Evolutionary conservation across 2,329 filamentous ascomycete genomes (phyloP).

Genomic region (Botrytis elliptica): DNA sequence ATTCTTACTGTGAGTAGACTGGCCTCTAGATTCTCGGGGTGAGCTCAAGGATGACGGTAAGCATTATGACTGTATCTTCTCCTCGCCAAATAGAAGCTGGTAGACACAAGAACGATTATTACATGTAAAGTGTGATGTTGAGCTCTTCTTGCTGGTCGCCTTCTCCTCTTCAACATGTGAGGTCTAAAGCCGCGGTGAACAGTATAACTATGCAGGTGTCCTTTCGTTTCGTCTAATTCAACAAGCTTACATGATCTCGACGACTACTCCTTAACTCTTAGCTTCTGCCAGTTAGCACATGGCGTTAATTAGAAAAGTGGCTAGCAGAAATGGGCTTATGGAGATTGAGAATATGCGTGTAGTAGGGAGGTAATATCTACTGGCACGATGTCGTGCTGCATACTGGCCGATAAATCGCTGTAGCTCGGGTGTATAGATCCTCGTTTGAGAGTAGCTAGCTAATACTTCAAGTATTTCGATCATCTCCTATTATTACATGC

Average conservation of each 20-base stretch:
- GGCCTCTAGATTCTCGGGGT: fast-evolving
- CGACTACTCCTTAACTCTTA: not conserved
- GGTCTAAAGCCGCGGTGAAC: not conserved
- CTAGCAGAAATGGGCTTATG: no score
- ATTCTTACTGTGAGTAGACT: not conserved
- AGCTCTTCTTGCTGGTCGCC: not conserved
- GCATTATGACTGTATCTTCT: not conserved
- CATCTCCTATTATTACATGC: not conserved
- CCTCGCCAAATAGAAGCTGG: not conserved
- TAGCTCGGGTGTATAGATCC: no score
- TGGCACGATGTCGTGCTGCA: not conserved
- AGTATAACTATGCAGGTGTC: no score
- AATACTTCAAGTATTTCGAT: not conserved
- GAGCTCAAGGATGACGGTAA: not conserved
- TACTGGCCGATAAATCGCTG: not conserved
- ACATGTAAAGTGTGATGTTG: fast-evolving
- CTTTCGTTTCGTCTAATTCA: fast-evolving
- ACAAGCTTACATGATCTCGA: not conserved
- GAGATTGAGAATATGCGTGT: not conserved
- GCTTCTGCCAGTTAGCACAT: not conserved
- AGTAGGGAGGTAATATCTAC: not conserved
- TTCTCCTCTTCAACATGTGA: not conserved
- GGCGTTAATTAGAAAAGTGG: no score
- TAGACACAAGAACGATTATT: no score
- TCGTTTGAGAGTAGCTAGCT: fast-evolving